Base-by-base conservation (phyloP, 768 basidiomycete genomes). In the Kwoniella sp. region DNA sequence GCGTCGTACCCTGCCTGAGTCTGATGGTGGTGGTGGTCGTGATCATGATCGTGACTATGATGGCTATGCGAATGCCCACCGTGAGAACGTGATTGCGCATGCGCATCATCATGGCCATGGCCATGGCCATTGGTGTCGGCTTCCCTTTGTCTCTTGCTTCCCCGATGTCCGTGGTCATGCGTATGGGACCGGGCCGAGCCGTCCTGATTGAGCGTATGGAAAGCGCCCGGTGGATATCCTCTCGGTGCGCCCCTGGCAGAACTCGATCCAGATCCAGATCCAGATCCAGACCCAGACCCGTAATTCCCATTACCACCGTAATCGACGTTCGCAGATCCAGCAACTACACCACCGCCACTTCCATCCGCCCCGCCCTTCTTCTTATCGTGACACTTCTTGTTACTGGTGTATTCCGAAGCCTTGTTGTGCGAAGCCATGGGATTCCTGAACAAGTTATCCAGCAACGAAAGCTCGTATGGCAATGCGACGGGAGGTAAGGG, bases 401-500 rank as follows among this genome's bases (percentile, higher is more conserved):
- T 67, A 21, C 68, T 67, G 25, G 78, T 79, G 50, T 77, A 77
- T 21, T 77, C 77, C n/a, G 75, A 77, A 4, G 78, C 78, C 61
- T 78, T 77, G 53, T 75, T 72, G 50, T 79, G 77, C 27, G 73
- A 66, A 2, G 70, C 70, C 76, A 78, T 75, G 8, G 80, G 80
- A 66, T 81, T 79, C 21, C 77, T 36, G 56, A 81, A 80, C 37
- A 81, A 73, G 54, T 80, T 77, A 64, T 81, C 80, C 26, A 81
- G 70, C 8, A 80, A 63, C 2, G 69, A 68, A 8, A 81, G 69
- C 59, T 81, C 80, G 61, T 76, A 78, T 1, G 80, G 80, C 13
- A 81, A 55, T 9, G 68, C 63, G 21, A 76, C 63, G 19, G 70
- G 61, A 1, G 79, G 77, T 1, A 78, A 64, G 13, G 77, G 79